Evolutionary conservation across 805 yeast species (phyloP).

Genomic region (Spencermartinsiella europaea): DNA sequence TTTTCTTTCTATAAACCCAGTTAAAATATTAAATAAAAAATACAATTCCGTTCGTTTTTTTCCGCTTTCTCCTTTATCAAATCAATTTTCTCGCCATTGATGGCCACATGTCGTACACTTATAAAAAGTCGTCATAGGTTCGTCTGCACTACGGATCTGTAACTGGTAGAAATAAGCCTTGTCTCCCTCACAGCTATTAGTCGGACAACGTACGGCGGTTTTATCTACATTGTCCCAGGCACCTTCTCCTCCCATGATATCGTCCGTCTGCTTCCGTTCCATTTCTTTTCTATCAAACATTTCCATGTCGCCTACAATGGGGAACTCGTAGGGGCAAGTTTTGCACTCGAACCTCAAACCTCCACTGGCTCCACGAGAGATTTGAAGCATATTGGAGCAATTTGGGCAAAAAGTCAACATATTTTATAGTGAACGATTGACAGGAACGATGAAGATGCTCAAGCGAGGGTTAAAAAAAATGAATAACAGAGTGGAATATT

Average conservation of each 20-base stretch:
- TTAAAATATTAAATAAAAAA: no score
- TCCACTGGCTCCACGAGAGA: conserved; percentile 55
- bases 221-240: conserved; percentile 99
- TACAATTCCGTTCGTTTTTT: no score
- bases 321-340: conserved; percentile 94
- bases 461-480: no score
- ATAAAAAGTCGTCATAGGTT: conserved; percentile 98
- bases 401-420: conserved; percentile 96
- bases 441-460: no score
- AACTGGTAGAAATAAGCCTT: conserved; percentile 96
- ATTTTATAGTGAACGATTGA: no score
- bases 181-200: conserved; percentile 75
- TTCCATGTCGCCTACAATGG: conserved; percentile 67
- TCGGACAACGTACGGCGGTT: conserved; percentile 88
- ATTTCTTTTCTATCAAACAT: conserved; percentile 80
- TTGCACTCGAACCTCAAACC: conserved; percentile 72
- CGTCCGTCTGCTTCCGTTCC: conserved; percentile 88
- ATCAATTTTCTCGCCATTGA: conserved; percentile 95
- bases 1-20: no score
- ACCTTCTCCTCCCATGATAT: conserved; percentile 92
- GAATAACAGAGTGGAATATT: no score
- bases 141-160: conserved; percentile 97
- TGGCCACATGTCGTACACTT: conserved; percentile 90
- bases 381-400: conserved; percentile 84
- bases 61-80: no score